Evolutionary conservation across 176 grass and related monocot genomes (phyloP), one percentile per base, ranked within the genome.

Genomic region (Aegilops bicornis): DNA sequence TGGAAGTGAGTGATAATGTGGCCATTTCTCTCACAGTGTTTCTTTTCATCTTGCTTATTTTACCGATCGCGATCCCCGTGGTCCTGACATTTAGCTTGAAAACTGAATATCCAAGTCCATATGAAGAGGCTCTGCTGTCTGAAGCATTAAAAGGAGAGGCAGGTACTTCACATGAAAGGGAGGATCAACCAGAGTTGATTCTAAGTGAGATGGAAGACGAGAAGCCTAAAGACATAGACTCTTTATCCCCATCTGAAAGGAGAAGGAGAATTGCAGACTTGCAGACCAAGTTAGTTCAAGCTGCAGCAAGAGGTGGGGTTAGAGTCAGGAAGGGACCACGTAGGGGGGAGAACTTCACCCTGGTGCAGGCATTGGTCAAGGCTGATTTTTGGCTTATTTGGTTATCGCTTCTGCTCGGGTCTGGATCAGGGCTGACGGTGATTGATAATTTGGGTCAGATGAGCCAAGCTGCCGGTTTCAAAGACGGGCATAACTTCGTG

Each of bases 301-400:
- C 95, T 54, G 92, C 90, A 33, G 95, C 92, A 32, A 89, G 88
- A 80, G 90, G 95, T 74, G 80, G 89, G 42, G 87, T 91, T 80
- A 93, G 95, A 87, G 92, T 97, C 50, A 89, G 83, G 87, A 95
- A 85, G 43, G 86, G 78, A n/a, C 93, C 95, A 27, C 91, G 6
- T 77, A 84, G 93, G 43, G 95, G 93, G 50, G 95, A 98, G 75
- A 92, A 98, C 87, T 98, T 98, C 80, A 98, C 93, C 36, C 70
- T 98, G 80, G 85, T 82, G 80, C 93, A 98, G 81, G 91, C 95
- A 88, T 32, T 93, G 61, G 91, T 95, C 47, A 98, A 95, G 88
- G 91, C 88, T 80, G 95, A 98, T 88, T 98, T 95, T 87, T 98
- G 95, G 95, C 86, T 98, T 72, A 98, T 98, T 71, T 98, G 94